Evolutionary conservation across 2,329 filamentous ascomycete species (phyloP).

Genomic region (Emergomyces pasteurianus): DNA sequence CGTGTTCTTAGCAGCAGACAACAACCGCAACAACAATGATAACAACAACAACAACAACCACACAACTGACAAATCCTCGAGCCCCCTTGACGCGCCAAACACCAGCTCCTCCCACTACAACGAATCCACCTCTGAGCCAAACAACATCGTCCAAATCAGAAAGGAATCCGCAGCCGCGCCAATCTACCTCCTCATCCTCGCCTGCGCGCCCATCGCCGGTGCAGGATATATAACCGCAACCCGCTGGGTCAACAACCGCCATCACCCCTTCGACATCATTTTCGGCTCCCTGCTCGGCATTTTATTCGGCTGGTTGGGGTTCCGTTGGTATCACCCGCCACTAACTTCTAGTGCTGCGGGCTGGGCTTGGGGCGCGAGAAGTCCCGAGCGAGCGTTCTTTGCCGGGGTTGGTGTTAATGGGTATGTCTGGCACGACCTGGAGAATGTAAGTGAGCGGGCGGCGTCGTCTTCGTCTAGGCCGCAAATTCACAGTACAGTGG

Average conservation of each 20-base stretch:
- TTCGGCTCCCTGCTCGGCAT: slow-evolving; percentile 73
- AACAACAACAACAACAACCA: neutral
- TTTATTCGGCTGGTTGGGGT: slow-evolving; percentile 58
- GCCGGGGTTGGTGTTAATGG: slow-evolving; percentile 23
- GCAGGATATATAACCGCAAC: slow-evolving; percentile 76
- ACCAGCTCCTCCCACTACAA: neutral
- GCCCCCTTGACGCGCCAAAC: neutral
- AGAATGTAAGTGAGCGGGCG: slow-evolving; percentile 18
- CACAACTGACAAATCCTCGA: neutral
- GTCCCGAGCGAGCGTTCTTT: slow-evolving; percentile 55
- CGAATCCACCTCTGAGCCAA: neutral
- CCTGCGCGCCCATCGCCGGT: slow-evolving; percentile 57
- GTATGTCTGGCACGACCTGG: slow-evolving; percentile 14
- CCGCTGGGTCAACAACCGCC: slow-evolving; percentile 77
- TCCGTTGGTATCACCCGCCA: slow-evolving; percentile 77
- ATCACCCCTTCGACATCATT: slow-evolving; percentile 86
- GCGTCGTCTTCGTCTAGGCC: neutral
- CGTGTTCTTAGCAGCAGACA: slow-evolving; percentile 1
- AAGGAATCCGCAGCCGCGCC: slow-evolving; percentile 72
- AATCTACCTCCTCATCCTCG: slow-evolving; percentile 60
- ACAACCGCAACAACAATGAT: no score
- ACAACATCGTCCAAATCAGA: slow-evolving; percentile 42
- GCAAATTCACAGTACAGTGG: neutral
- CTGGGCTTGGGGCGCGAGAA: slow-evolving; percentile 80
- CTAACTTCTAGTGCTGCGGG: slow-evolving; percentile 60